These are phyloP conservation scores for Pterocarpus macrocarpus DNA, from an alignment of 306 rosid species.

Conservation along the genomic window DNA sequence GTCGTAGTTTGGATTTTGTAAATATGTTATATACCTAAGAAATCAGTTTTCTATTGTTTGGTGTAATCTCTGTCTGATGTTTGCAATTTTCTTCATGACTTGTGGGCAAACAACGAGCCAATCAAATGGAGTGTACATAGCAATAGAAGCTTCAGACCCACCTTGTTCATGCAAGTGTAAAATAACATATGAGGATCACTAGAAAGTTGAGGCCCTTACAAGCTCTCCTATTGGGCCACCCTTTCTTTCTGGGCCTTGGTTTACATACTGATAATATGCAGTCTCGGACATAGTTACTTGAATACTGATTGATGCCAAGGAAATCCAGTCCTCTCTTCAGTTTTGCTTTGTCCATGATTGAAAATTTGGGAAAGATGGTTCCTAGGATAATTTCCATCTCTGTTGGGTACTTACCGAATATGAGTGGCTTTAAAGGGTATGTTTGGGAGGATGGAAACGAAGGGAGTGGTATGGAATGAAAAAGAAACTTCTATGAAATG, in stretches of 20 bases:
- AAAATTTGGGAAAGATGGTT: conserved; percentile 60
- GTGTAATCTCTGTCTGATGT: no score
- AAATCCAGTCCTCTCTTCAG: conserved; percentile 67
- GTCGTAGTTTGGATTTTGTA: no score
- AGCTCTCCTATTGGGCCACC: conserved; percentile 68
- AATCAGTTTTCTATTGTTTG: no score
- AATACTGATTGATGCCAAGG: conserved; percentile 79
- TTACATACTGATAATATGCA: conserved; percentile 66
- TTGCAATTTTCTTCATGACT: conserved; percentile 66
- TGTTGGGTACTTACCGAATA: conserved; percentile 70
- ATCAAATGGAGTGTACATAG: conserved; percentile 57
- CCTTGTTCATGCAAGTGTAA: background rate
- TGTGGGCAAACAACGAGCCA: conserved; percentile 69
- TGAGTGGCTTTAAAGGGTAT: background rate
- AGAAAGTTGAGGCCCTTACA: conserved; percentile 47
- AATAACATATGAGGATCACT: background rate
- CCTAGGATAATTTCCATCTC: conserved; percentile 67
- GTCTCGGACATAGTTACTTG: conserved; percentile 64
- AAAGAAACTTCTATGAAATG: no score
- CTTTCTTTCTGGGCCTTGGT: conserved; percentile 52
- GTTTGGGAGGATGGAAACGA: no score
- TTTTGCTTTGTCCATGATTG: conserved; percentile 50
- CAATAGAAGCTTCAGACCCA: conserved; percentile 4
- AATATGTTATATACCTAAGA: no score
- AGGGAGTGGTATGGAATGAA: no score